A percentile compares a stretch with the other conserved stretches of the same genome.
Evolutionary conservation across 108 stramenopile genomes (phyloP).

Genomic region (Mayamaea pseudoterrestris): DNA sequence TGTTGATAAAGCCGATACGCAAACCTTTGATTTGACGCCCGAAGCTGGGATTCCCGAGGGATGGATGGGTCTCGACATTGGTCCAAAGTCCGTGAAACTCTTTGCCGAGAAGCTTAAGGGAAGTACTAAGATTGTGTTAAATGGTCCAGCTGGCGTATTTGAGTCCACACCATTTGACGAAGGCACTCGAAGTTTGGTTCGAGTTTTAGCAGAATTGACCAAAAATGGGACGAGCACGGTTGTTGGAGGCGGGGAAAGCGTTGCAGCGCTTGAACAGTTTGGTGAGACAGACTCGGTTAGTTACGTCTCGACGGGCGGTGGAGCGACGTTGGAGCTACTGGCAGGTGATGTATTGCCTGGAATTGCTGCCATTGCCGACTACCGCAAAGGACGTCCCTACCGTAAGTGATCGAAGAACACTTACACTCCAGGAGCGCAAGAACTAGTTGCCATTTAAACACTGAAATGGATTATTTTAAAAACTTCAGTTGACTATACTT

Average conservation of each 20-base stretch:
- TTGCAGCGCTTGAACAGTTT: conserved; percentile 73
- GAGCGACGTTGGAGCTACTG: conserved; percentile 89
- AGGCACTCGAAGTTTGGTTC: conserved; percentile 79
- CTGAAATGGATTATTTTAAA: too few relatives aligned
- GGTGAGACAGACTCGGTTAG: conserved; percentile 71
- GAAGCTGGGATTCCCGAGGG: conserved; percentile 69
- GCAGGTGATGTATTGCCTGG: conserved; percentile 90
- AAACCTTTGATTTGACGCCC: conserved; percentile 48
- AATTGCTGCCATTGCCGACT: conserved; percentile 64
- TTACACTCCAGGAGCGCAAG: too few relatives aligned
- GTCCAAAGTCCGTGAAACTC: conserved; percentile 66
- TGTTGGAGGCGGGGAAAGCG: conserved; percentile 95
- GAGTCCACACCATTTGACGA: conserved; percentile 83
- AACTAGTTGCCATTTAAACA: too few relatives aligned
- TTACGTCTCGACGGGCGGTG: conserved; percentile 92
- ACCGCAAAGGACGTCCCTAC: too few relatives aligned
- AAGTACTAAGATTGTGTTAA: conserved; percentile 82
- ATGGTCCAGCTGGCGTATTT: conserved; percentile 96
- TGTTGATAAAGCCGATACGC: conserved; percentile 40
- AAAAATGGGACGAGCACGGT: conserved; percentile 74
- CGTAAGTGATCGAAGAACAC: too few relatives aligned
- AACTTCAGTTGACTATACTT: too few relatives aligned
- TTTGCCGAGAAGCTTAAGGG: conserved; percentile 46
- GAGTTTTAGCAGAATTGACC: conserved; percentile 80
- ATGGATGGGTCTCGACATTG: conserved; percentile 98